Evolutionary conservation across 192 early-diverging fungal genomes (phyloP), one percentile per base, ranked within the genome.

Genomic region (Funneliformis geosporum): DNA sequence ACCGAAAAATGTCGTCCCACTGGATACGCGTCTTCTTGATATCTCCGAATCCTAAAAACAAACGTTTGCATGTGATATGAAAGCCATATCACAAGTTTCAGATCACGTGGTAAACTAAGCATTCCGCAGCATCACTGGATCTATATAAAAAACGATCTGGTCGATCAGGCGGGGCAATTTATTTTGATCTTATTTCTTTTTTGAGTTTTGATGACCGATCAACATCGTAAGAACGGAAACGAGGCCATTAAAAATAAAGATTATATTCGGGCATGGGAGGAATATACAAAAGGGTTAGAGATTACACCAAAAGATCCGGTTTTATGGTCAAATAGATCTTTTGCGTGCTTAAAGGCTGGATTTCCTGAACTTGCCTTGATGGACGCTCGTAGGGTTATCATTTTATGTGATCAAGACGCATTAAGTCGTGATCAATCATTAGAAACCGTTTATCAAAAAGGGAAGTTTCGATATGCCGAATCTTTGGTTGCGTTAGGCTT

Each of bases 351-450:
- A 14, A 73, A 73, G 38, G 71, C 43, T 47, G 71, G 71, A 47
- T 73, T 47, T 73, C 71, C 71, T 16, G 71, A 73, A 73, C 43
- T 50, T 38, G 71, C 71, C 6, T 11, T 73, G 14, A 73, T 73
- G 44, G 71, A 73, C 55, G 27, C 71, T 46, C 27, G 55, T 16
- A 73, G 71, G 55, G 71, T 73, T 73, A 47, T 73, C 1, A 5
- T 27, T 10, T 73, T 73, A 73, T 73, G 71, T 73, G 47, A 73
- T 73, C 50, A 55, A 55, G 50, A 55, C 21, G 21, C 0, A 21
- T 21, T 55, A 55, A 55, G 16, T 6, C 4, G 21, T 55, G 21
- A 55, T 55, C 16, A 55, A 55, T 55, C 50, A 6, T 55, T 55
- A 55, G 21, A 5, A 55, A 55, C 50, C 6, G 18, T 55, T 55